Evolutionary conservation across 495 filamentous ascomycete genomes (phyloP).

Genomic region (Bryoglossum gracile): DNA sequence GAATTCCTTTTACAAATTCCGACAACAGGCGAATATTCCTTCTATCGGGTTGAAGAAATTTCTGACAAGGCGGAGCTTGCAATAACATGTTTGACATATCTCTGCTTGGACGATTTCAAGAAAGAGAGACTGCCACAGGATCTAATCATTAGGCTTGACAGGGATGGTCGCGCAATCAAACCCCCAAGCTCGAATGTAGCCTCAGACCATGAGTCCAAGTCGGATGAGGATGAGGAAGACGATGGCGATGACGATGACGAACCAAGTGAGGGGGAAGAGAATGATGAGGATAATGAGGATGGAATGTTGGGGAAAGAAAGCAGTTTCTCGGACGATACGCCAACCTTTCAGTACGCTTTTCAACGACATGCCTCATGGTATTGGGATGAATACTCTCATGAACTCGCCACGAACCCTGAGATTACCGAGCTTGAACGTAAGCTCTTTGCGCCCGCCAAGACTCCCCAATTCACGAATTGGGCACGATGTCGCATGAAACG

Average conservation of each 20-base stretch:
- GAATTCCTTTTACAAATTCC: not conserved
- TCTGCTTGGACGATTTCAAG: not conserved
- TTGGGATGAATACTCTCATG: not conserved
- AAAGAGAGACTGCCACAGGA: not conserved
- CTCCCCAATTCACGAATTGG: not conserved
- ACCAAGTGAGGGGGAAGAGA: not conserved
- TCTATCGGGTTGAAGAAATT: not conserved
- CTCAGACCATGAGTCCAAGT: not conserved
- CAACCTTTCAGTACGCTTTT: not conserved
- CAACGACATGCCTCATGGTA: not conserved
- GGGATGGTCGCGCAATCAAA: too few species aligned
- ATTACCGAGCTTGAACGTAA: not conserved
- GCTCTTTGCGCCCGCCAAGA: not conserved
- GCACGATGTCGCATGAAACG: not conserved
- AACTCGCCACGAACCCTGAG: not conserved
- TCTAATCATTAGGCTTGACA: not conserved
- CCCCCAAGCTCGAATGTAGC: too few species aligned
- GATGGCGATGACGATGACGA: not conserved
- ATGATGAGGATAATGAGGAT: not conserved
- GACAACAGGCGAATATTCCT: not conserved
- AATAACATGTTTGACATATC: not conserved
- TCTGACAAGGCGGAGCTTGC: not conserved
- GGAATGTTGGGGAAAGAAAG: too few species aligned
- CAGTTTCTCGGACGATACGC: too few species aligned
- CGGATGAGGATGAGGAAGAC: not conserved